phyloP scores from a whole-genome alignment of 2,329 filamentous ascomycete genomes.

The Penicillium sp. region DNA sequence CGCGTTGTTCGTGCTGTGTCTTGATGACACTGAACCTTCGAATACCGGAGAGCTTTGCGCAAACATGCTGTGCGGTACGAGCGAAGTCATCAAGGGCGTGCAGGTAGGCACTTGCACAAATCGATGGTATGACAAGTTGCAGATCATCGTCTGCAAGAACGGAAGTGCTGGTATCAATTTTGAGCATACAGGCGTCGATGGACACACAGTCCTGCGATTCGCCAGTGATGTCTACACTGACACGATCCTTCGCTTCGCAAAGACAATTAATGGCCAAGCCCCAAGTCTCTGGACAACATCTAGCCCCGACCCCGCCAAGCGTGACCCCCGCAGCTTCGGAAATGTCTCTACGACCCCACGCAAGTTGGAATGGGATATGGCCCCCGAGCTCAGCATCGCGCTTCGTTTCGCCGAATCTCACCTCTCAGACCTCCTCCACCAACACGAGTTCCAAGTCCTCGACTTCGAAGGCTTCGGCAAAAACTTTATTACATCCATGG shows the following conservation, averaged over 20 bases:
- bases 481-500: constrained; percentile 96
- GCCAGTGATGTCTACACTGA: constrained; percentile 97
- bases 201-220: constrained; percentile 93
- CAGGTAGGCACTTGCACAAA: constrained; percentile 98
- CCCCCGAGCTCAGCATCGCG: constrained; percentile 84
- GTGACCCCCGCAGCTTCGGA: constrained; percentile 86
- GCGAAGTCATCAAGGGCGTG: constrained; percentile 84
- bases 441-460: constrained; percentile 92
- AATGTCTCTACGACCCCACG: constrained; percentile 92
- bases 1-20: constrained; percentile 84
- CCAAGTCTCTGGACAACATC: constrained; percentile 88
- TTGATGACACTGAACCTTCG: constrained; percentile 86
- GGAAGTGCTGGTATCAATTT: constrained; percentile 99
- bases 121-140: constrained; percentile 97
- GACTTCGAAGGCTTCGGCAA: constrained; percentile 91
- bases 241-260: constrained; percentile 92
- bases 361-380: constrained; percentile 97
- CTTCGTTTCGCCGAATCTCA: constrained; percentile 94
- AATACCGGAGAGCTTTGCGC: constrained; percentile 84
- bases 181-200: constrained; percentile 96
- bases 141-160: constrained; percentile 99
- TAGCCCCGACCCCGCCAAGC: constrained; percentile 88
- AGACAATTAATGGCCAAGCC: constrained; percentile 91
- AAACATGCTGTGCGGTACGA: constrained; percentile 98
- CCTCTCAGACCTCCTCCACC: constrained; percentile 88